Evolutionary conservation across 2,329 filamentous ascomycete species (phyloP), one percentile per base, ranked within the genome.

Genomic region (Trichothecium roseum): DNA sequence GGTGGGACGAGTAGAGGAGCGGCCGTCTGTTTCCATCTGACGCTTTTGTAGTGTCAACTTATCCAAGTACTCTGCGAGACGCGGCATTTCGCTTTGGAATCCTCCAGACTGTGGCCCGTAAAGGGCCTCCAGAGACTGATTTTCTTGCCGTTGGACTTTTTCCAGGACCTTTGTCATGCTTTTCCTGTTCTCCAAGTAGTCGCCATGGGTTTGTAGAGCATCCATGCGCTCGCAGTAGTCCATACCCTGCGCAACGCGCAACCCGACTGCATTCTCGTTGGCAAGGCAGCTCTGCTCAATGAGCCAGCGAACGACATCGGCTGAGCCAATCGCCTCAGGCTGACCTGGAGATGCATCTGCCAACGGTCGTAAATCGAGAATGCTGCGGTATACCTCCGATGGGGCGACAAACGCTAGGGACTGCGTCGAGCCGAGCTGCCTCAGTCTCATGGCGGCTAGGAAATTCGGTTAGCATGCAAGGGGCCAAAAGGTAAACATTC

Each of bases 361-460:
- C 9, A 3, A 9, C 5, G 3, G 6, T 24, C 37, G 49, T 0
- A 66, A 35, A 37, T 77, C 69, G 0, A 69, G 44, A 22, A 83
- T 78, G 40, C 68, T 77, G 18, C 74, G 69, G 24, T 79, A 63
- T 0, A 81, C 75, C 45, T 81, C 76, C 0, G 68, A 70, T 0
- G 76, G 73, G 0, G 69, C 65, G 15, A 75, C 64, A 33, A 79
- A 72, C 7, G 55, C 53, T 0, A 81, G 49, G 0, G 68, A 69
- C 37, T 82, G 76, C 0, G 69, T 70, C 0, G 63, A 59, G 0
- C 54, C 57, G 0, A 84, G 56, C 31, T 80, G 69, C 2, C 79
- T 63, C 1, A 83, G 52, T 39, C 78, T 58, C 77, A 83, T 82
- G 0, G 77, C 75, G 36, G 77, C 78, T 73, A 40, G 17, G 1